Base-by-base conservation (phyloP, 2,329 filamentous ascomycete genomes). In the Exophiala viscosa region DNA sequence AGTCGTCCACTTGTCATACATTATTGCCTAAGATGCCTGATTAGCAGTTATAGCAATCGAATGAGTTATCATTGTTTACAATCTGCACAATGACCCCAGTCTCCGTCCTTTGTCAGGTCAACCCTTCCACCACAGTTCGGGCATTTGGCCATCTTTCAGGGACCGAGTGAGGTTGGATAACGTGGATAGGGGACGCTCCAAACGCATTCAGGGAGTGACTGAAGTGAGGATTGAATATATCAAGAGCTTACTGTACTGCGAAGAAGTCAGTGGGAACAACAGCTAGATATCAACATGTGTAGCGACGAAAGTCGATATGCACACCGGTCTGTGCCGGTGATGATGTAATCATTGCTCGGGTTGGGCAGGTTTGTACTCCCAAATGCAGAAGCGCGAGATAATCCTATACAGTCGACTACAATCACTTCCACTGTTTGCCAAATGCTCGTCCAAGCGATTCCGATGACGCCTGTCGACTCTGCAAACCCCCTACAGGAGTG, bases 381-480 rank as follows among this genome's bases (percentile, higher is more conserved):
- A 40, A 17, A 33, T 3, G 18, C 23, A 17, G 45, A 20, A 40
- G 7, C 2, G 18, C 13, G 14, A 17, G 23, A 18, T 28, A 11
- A 45, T 3, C n/a, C 34, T 38, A 7, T 44, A 15, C 20, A 36
- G 28, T 15, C 45, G 45, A 23, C 17, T 41, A 28, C 23, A 28
- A 4, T 33, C 33, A 56, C 45, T 54, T 53, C 54, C 54, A 55
- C 39, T 48, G 45, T 41, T 50, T 52, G n/a, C 57, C 52, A 32
- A 55, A 55, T 15, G 41, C 52, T 31, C 43, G 48, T 15, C 54
- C 54, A 45, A 54, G 34, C 8, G 91, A 90, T 70, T 92, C 92
- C 70, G 96, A 84, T 78, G 87, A 90, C 82, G 96, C 92, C 81
- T 97, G 96, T 85, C 96, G 82, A 70, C 87, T 84, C 73, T 85